Evolutionary conservation across 2,329 filamentous ascomycete genomes (phyloP), one percentile per base, ranked within the genome.

Genomic region (Clonostachys byssicola): DNA sequence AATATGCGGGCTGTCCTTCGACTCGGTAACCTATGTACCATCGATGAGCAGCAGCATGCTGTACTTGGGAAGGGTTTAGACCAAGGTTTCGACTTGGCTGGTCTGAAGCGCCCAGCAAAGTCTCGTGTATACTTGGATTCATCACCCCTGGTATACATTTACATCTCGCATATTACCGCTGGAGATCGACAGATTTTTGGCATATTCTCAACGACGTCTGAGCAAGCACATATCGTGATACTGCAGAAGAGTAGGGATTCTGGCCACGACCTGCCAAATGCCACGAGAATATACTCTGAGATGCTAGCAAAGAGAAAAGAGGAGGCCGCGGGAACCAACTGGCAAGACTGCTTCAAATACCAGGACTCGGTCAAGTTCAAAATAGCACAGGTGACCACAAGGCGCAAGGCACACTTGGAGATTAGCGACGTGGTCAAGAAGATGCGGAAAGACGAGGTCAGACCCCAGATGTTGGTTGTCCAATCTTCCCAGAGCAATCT

Each of bases 111-210:
- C 16, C 80, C 85, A 1, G 66, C 77, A 1, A 87, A 90, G 59
- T 73, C 71, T 2, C 72, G 62, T 35, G 69, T 86, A 1, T 99
- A 99, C 59, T 81, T 99, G 3, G 80, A 86, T 16, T 78, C 85
- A 3, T 82, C 85, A 1, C 76, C 82, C 1, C 75, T 97, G 62
- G 85, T 85, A 17, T 99, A 95, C 61, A 77, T 97, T 46, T 96
- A 94, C 60, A 74, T 99, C 30, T 96, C 96, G 48, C 94, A 99
- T 66, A 87, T 99, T 59, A 85, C 86, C 41, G 85, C 91, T 12
- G 91, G 92, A 4, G 92, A 99, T 49, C 81, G 90, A 35, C 92
- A 99, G 60, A 86, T 99, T 45, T 97, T 96, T 63, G 92, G 90
- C 1, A 65, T 99, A 6, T 96, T 99, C 66, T 97, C 92, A 0